A percentile compares a stretch with the other conserved stretches of the same genome.
phyloP scores from a whole-genome alignment of 306 rosid species.

The Casuarina cunninghamiana region DNA sequence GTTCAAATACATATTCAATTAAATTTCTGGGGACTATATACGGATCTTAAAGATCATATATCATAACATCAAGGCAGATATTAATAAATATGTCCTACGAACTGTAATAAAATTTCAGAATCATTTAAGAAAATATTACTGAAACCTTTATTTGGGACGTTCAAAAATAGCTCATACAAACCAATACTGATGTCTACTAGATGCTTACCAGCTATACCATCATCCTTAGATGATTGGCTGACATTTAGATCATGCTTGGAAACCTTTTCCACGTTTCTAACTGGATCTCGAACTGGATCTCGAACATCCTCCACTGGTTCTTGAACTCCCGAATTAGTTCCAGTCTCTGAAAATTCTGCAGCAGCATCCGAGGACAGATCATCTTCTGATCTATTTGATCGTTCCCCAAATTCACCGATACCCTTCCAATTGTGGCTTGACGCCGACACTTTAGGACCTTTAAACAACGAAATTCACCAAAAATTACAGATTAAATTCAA shows the following conservation, averaged over 20 bases:
- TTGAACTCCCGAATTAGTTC: constrained; percentile 21
- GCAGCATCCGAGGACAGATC: constrained; percentile 74
- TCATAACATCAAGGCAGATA: not conserved
- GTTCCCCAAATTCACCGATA: constrained; percentile 29
- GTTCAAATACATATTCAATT: too few species aligned
- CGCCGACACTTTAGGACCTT: constrained; percentile 43
- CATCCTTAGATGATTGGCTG: constrained; percentile 28
- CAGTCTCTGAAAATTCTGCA: constrained; percentile 58
- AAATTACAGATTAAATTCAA: constrained; percentile 19
- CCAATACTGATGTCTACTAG: not conserved
- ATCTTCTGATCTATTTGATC: constrained; percentile 46
- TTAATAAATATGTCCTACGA: not conserved
- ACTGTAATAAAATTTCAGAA: not conserved
- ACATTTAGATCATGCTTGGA: constrained; percentile 27
- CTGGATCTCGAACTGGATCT: constrained; percentile 33
- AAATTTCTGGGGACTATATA: too few species aligned
- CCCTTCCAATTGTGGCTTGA: constrained; percentile 35
- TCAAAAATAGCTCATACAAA: constrained; percentile 1
- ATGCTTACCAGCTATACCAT: constrained; percentile 43
- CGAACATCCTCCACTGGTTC: constrained; percentile 23
- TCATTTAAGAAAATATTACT: not conserved
- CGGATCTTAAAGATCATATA: too few species aligned
- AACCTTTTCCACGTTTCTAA: constrained; percentile 29
- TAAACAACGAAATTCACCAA: constrained; percentile 30
- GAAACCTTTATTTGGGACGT: not conserved